These are phyloP conservation scores for Stachybotrys chartarum DNA, from an alignment of 2,329 filamentous ascomycete genomes.

Conservation along the genomic window DNA sequence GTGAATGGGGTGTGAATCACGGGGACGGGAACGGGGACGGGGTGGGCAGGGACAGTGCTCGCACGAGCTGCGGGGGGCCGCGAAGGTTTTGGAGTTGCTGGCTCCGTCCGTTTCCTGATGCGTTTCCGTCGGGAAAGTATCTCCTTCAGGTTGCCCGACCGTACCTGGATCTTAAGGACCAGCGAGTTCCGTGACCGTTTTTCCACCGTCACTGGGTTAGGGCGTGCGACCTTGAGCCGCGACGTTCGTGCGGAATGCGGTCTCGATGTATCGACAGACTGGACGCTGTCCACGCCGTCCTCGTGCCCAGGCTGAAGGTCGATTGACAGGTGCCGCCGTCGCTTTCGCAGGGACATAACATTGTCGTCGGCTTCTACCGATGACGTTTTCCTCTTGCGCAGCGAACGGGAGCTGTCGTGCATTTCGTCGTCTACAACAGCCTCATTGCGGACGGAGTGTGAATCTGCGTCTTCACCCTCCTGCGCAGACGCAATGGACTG, in stretches of 20 bases:
- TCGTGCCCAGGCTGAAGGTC: slow-evolving; percentile 29
- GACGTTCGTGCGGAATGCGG: slow-evolving; percentile 48
- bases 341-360: slow-evolving; percentile 43
- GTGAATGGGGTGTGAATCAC: slow-evolving; percentile 49
- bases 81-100: slow-evolving; percentile 12
- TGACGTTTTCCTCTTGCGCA: slow-evolving; percentile 80
- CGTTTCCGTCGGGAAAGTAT: slow-evolving; percentile 26
- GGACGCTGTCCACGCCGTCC: slow-evolving; percentile 22
- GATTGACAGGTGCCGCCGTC: slow-evolving; percentile 41
- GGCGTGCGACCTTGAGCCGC: slow-evolving; percentile 41
- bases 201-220: slow-evolving; percentile 33
- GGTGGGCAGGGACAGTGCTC: slow-evolving; percentile 5
- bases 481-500: slow-evolving; percentile 12
- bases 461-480: slow-evolving; percentile 6
- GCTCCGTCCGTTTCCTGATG: slow-evolving; percentile 18
- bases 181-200: slow-evolving; percentile 26
- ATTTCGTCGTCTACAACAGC: slow-evolving; percentile 6
- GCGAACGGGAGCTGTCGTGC: slow-evolving; percentile 59
- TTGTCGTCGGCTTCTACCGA: slow-evolving; percentile 55
- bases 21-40: slow-evolving; percentile 9
- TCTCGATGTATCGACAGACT: slow-evolving; percentile 18
- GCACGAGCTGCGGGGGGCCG: slow-evolving; percentile 14
- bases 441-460: slow-evolving; percentile 8
- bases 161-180: slow-evolving; percentile 27
- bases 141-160: slow-evolving; percentile 29